phyloP scores from a whole-genome alignment of 345 rosid genomes.

The Eucalyptus dawsonii region DNA sequence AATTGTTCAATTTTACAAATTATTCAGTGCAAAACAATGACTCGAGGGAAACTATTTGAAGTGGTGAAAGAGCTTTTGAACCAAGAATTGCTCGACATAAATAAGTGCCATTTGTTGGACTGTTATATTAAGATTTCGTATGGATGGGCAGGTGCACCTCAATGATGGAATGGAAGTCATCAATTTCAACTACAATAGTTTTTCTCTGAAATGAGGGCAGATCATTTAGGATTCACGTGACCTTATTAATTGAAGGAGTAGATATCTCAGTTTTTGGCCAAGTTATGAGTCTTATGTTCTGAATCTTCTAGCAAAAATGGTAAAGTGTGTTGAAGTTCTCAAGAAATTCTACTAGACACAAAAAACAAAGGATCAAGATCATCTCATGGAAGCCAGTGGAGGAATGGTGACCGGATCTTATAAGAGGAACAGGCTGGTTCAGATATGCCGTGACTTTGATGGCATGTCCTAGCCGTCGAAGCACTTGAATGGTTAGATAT shows the following conservation, averaged over 20 bases:
- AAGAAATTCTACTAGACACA: no score
- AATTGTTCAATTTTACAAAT: conserved; percentile 17
- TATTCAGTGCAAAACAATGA: conserved; percentile 52
- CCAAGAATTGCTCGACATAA: conserved; percentile 45
- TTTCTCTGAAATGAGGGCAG: conserved; percentile 49
- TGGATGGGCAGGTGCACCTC: conserved; percentile 75
- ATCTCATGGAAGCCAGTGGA: no score
- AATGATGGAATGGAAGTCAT: conserved; percentile 52
- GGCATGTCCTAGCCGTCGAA: no score
- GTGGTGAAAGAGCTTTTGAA: conserved; percentile 23
- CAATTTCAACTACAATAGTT: conserved; percentile 61
- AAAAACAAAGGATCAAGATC: no score
- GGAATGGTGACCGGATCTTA: no score
- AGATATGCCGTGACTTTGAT: no score
- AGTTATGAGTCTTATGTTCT: no score
- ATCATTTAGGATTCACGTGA: conserved; percentile 36
- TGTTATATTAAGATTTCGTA: conserved; percentile 44
- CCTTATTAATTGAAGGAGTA: conserved; percentile 61
- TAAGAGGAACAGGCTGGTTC: no score
- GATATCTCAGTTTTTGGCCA: conserved; percentile 4
- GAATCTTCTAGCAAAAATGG: no score
- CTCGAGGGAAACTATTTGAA: conserved; percentile 42
- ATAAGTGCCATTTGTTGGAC: conserved; percentile 73
- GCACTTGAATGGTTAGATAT: no score
- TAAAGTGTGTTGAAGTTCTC: no score